Percentiles rank a stretch among this genome's conserved stretches.
Evolutionary conservation across 306 rosid genomes (phyloP).

Genomic region (Cucurbita ficifolia): DNA sequence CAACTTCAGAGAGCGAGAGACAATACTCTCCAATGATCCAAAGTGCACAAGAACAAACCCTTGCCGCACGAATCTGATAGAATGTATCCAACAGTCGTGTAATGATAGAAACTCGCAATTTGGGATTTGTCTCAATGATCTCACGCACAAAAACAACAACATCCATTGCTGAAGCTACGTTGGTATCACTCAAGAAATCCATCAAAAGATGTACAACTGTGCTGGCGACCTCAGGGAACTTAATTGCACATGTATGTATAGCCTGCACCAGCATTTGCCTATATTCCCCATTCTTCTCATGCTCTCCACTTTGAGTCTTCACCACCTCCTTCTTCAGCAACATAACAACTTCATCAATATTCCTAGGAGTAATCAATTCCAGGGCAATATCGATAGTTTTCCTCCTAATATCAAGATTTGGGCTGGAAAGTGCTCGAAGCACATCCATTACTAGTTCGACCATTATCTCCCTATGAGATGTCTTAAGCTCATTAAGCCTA

Average conservation of each 20-base stretch:
- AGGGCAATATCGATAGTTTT: conserved; percentile 85
- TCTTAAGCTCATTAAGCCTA: conserved; percentile 66
- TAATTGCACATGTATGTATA: conserved; percentile 81
- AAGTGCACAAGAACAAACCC: conserved; percentile 89
- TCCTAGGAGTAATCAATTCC: conserved; percentile 68
- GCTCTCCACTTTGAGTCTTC: conserved; percentile 86
- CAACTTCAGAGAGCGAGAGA: conserved; percentile 80
- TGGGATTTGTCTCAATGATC: conserved; percentile 91
- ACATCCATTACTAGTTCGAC: conserved; percentile 94
- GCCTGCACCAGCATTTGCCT: conserved; percentile 97
- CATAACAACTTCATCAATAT: conserved; percentile 88
- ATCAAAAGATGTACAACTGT: conserved; percentile 89
- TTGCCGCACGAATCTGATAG: conserved; percentile 80
- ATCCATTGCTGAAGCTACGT: conserved; percentile 85
- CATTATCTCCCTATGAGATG: conserved; percentile 67
- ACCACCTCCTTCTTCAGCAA: conserved; percentile 88
- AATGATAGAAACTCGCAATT: conserved; percentile 68
- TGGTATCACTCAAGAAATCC: conserved; percentile 93
- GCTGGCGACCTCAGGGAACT: conserved; percentile 96
- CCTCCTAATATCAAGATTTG: conserved; percentile 70
- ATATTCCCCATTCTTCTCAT: conserved; percentile 92
- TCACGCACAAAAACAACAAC: conserved; percentile 90
- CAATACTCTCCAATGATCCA: conserved; percentile 97
- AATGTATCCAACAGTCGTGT: conserved; percentile 85
- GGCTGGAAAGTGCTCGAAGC: conserved; percentile 70